Base-by-base conservation (phyloP, 2,329 filamentous ascomycete genomes). In the Diaporthe humulicola region DNA sequence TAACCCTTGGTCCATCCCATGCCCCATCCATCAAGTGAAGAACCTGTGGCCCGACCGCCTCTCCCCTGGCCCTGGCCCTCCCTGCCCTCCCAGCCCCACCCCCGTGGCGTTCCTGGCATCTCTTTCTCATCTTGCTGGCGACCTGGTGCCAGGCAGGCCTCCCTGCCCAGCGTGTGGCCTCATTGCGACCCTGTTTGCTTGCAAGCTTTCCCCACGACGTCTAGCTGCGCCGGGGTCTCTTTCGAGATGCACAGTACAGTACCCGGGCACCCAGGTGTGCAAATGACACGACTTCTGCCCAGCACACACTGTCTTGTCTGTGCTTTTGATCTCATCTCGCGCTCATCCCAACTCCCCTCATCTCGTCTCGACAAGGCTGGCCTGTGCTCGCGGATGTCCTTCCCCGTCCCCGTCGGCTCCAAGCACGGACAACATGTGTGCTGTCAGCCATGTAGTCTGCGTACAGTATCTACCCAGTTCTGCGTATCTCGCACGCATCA, bases 191-290 rank as follows among this genome's bases (percentile, higher is more conserved):
- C 36, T 14, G 15, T 30, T 22, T 42, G 58, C 58, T 30, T 30
- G 58, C 58, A 45, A 64, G 58, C 58, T 48, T 48, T 48, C 69
- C 69, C 69, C 69, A 71, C 69, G 69, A 33, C 25, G 45, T 36
- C 69, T 50, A 58, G 56, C 19, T 71, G 28, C 52, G 45, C 48
- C 48, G 52, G 38, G 38, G n/a, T n/a, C 52, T 48, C 25, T 61
- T 15, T 48, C 40, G 45, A 71, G 54, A 28, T 50, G n/a, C 42
- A 45, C 15, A 17, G 42, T 45, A 25, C 69, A 71, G 33, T n/a
- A 48, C n/a, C n/a, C n/a, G n/a, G n/a, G n/a, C n/a, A n/a, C n/a
- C n/a, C n/a, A n/a, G n/a, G n/a, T n/a, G n/a, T 30, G 36, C 30
- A 61, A 61, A 58, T 36, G 33, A 38, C n/a, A 38, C 50, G 22